These are phyloP conservation scores for Aeschynomene evenia DNA, from an alignment of 306 rosid species.

Conservation along the genomic window DNA sequence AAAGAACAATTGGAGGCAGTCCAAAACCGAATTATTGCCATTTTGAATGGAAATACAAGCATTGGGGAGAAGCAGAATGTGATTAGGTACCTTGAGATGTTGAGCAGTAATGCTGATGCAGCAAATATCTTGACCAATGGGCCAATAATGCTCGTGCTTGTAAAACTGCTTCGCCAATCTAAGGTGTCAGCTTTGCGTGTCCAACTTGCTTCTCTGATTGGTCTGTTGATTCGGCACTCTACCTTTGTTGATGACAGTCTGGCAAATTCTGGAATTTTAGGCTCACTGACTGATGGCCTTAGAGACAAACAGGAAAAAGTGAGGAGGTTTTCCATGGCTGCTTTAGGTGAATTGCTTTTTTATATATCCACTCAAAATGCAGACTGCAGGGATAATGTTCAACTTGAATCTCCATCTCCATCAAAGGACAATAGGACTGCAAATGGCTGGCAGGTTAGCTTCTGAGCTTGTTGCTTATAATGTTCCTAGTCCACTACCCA, in stretches of 20 bases:
- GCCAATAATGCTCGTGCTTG: slow-evolving; percentile 85
- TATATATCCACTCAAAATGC: slow-evolving; percentile 89
- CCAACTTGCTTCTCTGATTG: slow-evolving; percentile 90
- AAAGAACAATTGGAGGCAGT: slow-evolving; percentile 73
- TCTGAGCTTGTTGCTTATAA: slow-evolving; percentile 24
- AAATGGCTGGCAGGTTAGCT: slow-evolving; percentile 88
- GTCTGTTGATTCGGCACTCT: slow-evolving; percentile 88
- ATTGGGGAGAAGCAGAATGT: slow-evolving; percentile 88
- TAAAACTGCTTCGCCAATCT: slow-evolving; percentile 84
- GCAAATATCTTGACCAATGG: slow-evolving; percentile 98
- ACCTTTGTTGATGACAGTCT: slow-evolving; percentile 79
- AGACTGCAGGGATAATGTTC: slow-evolving; percentile 61
- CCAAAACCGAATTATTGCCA: slow-evolving; percentile 57
- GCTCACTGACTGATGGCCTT: slow-evolving; percentile 84
- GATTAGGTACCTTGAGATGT: slow-evolving; percentile 85
- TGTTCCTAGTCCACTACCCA: slow-evolving; percentile 19
- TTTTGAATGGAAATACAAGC: slow-evolving; percentile 70
- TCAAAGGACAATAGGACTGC: slow-evolving; percentile 62
- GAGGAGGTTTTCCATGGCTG: slow-evolving; percentile 98
- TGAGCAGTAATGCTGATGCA: slow-evolving; percentile 85
- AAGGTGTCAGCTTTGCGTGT: slow-evolving; percentile 83
- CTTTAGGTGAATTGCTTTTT: slow-evolving; percentile 90
- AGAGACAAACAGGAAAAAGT: slow-evolving; percentile 96
- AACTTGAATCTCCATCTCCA: slow-evolving; percentile 82
- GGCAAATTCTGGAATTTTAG: slow-evolving; percentile 86